phyloP scores from a whole-genome alignment of 805 yeast genomes.

The Candida quercuum region DNA sequence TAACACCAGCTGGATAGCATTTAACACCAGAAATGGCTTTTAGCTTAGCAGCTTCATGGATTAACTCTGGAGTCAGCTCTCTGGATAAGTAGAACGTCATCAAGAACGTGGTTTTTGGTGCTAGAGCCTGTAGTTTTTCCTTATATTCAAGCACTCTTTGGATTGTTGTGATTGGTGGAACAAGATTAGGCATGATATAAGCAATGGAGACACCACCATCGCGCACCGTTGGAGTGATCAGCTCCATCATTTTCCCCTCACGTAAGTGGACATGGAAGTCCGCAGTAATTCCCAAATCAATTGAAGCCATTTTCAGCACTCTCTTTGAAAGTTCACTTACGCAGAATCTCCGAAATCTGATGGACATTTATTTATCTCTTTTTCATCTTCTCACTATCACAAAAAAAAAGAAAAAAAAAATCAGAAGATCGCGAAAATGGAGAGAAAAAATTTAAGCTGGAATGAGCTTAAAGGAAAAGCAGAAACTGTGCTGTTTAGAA shows the following conservation, averaged over 20 bases:
- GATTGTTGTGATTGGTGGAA: constrained; percentile 83
- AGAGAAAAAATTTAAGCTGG: too few relatives aligned
- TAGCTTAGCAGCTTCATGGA: constrained; percentile 66
- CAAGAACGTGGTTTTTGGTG: constrained; percentile 81
- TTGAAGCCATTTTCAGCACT: constrained; percentile 1
- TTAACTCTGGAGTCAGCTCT: constrained; percentile 79
- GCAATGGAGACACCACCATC: constrained; percentile 91
- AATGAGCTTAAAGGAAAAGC: too few relatives aligned
- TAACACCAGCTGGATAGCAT: constrained; percentile 98
- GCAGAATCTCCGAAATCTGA: too few relatives aligned
- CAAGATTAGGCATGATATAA: constrained; percentile 93
- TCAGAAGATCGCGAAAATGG: too few relatives aligned
- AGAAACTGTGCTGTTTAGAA: too few relatives aligned
- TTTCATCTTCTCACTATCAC: too few relatives aligned
- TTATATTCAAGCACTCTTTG: constrained; percentile 71
- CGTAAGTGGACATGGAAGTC: constrained; percentile 97
- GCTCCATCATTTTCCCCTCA: constrained; percentile 89
- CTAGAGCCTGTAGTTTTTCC: constrained; percentile 48
- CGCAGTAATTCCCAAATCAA: constrained; percentile 63
- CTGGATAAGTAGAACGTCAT: constrained; percentile 85
- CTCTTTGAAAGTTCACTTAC: too few relatives aligned
- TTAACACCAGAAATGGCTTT: constrained; percentile 83
- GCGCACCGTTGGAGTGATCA: constrained; percentile 83
- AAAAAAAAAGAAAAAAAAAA: too few relatives aligned
- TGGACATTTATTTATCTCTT: too few relatives aligned